phyloP scores from a whole-genome alignment of 2,329 filamentous ascomycete species.

The Xylaria sp. region DNA sequence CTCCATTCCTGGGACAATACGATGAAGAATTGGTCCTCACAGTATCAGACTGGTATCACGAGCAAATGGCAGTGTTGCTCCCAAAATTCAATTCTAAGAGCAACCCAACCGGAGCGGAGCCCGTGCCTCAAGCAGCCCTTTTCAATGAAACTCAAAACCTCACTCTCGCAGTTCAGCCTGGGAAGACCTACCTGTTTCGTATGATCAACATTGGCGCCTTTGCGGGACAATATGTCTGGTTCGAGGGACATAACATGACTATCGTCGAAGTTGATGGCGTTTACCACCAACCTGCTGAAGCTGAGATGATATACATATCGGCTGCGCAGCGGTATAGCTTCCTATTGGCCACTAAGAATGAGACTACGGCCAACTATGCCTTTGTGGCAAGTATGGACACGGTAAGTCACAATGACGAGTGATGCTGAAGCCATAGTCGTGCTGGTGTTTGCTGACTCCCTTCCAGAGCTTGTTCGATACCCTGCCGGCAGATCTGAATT shows the following conservation, averaged over 20 bases:
- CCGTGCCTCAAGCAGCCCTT: constrained; percentile 74
- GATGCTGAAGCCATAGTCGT: background rate
- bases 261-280: constrained; percentile 80
- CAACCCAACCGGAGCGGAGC: constrained; percentile 70
- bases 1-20: constrained; percentile 67
- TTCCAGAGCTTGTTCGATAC: constrained; percentile 72
- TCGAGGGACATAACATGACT: constrained; percentile 73
- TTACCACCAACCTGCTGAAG: constrained; percentile 70
- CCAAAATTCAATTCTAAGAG: constrained; percentile 62
- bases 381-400: constrained; percentile 78
- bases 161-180: constrained; percentile 68
- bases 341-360: constrained; percentile 71
- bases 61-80: constrained; percentile 61
- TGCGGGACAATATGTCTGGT: constrained; percentile 73
- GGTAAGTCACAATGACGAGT: constrained; percentile 52
- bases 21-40: constrained; percentile 74
- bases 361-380: constrained; percentile 71
- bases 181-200: constrained; percentile 78
- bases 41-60: constrained; percentile 78
- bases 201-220: constrained; percentile 81
- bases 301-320: constrained; percentile 72
- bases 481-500: constrained; percentile 74
- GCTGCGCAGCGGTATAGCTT: constrained; percentile 75
- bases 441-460: constrained; percentile 41
- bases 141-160: constrained; percentile 77